Conservation (phyloP, 148 eudicot genomes). For the Oxyria digyna region DNA sequence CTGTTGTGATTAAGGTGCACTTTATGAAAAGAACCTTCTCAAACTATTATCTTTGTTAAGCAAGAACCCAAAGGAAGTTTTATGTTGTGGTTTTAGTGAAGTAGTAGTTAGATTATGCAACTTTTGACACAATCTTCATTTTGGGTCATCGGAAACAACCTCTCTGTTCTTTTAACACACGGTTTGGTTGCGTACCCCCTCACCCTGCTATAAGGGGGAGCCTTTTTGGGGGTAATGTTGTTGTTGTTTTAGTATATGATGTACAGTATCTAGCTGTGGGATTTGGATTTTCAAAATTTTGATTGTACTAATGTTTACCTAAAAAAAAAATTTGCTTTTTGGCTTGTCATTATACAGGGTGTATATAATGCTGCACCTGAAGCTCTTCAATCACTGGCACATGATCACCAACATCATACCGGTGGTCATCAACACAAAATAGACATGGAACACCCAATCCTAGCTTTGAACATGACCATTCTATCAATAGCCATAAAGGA, state of each 20-base stretch:
- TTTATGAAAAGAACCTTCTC: not conserved
- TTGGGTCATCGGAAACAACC: too few relatives aligned
- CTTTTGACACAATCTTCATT: too few relatives aligned
- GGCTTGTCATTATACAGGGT: constrained; percentile 30
- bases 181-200: too few relatives aligned
- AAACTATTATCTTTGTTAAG: not conserved
- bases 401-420: constrained; percentile 34
- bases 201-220: too few relatives aligned
- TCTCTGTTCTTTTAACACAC: too few relatives aligned
- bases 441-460: constrained; percentile 82
- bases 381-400: constrained; percentile 39
- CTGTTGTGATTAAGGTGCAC: not conserved
- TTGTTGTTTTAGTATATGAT: not conserved
- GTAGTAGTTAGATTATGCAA: too few relatives aligned
- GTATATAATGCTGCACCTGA: constrained; percentile 47
- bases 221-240: too few relatives aligned
- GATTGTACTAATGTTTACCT: not conserved
- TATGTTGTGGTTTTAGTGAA: not conserved
- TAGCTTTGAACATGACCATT: constrained; percentile 75
- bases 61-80: not conserved
- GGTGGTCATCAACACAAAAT: constrained; percentile 65
- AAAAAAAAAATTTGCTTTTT: not conserved
- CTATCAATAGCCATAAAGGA: constrained; percentile 78
- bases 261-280: not conserved
- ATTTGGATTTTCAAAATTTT: not conserved